These are phyloP conservation scores for Candolleomyces aberdarensis DNA, from an alignment of 768 basidiomycete species.

Conservation along the genomic window DNA sequence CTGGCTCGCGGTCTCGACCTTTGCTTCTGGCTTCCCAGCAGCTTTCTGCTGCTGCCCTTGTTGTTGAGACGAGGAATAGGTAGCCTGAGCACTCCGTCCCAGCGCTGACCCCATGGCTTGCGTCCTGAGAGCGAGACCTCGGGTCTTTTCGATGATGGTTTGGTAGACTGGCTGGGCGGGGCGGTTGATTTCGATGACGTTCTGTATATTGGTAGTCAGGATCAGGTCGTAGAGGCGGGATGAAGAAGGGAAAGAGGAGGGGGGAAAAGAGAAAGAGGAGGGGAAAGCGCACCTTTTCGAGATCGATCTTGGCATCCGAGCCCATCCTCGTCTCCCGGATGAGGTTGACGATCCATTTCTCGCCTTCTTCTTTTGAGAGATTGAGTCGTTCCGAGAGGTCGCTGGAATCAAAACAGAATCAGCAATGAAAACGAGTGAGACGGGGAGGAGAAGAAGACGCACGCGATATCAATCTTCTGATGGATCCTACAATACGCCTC, in stretches of 20 bases:
- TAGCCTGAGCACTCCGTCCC: not conserved
- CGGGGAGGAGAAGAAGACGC: not conserved
- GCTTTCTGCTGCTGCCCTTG: no score
- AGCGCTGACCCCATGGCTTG: conserved; percentile 81
- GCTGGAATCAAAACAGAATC: conserved; percentile 32
- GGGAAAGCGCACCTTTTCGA: conserved; percentile 74
- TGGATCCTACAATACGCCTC: conserved; percentile 99
- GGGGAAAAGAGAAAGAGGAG: no score
- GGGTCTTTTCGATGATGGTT: conserved; percentile 92
- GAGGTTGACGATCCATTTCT: conserved; percentile 99
- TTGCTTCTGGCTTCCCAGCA: no score
- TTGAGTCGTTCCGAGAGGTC: conserved; percentile 93
- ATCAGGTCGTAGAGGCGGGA: not conserved
- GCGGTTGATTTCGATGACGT: conserved; percentile 93
- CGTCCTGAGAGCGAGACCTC: conserved; percentile 86
- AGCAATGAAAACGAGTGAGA: not conserved
- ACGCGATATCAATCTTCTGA: conserved; percentile 87
- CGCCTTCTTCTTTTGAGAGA: conserved; percentile 91
- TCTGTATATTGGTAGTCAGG: conserved; percentile 40
- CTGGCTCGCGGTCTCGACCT: no score
- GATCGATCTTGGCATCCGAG: conserved; percentile 95
- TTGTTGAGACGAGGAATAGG: not conserved
- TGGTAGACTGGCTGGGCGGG: conserved; percentile 90
- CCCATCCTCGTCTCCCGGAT: conserved; percentile 97
- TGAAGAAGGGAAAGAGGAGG: not conserved